Base-by-base conservation (phyloP, 768 basidiomycete genomes). In the Lactarius sanguifluus region DNA sequence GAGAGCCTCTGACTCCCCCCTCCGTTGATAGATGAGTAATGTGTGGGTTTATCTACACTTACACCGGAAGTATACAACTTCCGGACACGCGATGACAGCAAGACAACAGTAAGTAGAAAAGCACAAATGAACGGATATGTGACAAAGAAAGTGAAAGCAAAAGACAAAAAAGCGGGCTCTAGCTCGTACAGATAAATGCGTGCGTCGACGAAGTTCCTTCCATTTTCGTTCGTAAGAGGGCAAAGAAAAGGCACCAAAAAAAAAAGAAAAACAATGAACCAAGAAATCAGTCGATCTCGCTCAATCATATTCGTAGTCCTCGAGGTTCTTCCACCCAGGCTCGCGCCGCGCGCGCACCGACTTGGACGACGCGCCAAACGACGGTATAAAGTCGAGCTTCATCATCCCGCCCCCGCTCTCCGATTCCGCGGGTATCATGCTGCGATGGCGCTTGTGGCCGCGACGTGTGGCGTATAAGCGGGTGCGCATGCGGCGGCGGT, bases 311-410 rank as follows among this genome's bases (percentile, higher is more conserved):
- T 38, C 59, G 5, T 61, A 65, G 25, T 65, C 65, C 28, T 66
- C 65, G 8, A 62, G 18, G 30, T 62, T 66, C 56, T 52, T 66
- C 65, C 65, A 66, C 12, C 56, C 28, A 8, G n/a, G 13, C 16
- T 66, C 61, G 5, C 60, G 59, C 28, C 25, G 34, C 28, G 28
- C 34, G 25, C 36, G 20, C 36, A 50, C n/a, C 36, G 45, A 30
- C 20, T 38, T 50, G 4, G 55, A 50, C 9, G 43, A 32, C 41
- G 3, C 18, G 10, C 34, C 16, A 1, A 40, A 54, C 16, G 65
- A 47, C 28, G 60, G 43, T 20, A 66, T 23, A 50, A 25, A 30
- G n/a, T 50, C 56, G 16, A 66, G 56, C 10, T 23, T 32, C n/a
- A 61, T 34, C 30, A 4, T 5, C 34, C 52, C 41, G 40, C 55